These are phyloP conservation scores for Magnolia changhungtana DNA, from an alignment of 164 flowering plant species.

Conservation along the genomic window DNA sequence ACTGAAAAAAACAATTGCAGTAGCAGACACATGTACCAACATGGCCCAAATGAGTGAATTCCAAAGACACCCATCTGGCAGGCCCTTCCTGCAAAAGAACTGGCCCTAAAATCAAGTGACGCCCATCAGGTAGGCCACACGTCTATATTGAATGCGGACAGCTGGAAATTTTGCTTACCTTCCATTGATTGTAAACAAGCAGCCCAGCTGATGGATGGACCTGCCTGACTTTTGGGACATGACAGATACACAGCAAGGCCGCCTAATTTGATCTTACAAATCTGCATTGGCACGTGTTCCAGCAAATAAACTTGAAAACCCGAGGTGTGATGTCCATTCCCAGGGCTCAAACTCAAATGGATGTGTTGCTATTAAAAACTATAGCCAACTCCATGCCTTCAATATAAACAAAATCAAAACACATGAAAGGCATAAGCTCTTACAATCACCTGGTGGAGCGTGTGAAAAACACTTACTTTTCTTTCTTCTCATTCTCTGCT, in stretches of 20 bases:
- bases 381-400: neutral
- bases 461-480: constrained; percentile 31
- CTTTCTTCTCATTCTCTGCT: constrained; percentile 31
- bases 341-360: neutral
- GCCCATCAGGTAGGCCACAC: constrained; percentile 42
- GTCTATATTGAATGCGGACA: constrained; percentile 75
- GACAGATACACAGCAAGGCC: neutral
- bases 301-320: constrained; percentile 39
- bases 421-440: no score
- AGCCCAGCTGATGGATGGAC: neutral
- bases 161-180: constrained; percentile 38
- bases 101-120: no score
- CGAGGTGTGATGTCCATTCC: constrained; percentile 66
- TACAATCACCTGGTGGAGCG: neutral
- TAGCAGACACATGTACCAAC: no score
- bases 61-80: no score
- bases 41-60: no score
- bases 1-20: no score
- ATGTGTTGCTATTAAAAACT: neutral
- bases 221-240: neutral
- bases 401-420: no score
- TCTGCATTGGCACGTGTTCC: neutral
- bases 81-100: no score
- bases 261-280: neutral
- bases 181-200: constrained; percentile 54